Evolutionary conservation across 2,329 filamentous ascomycete species (phyloP), one percentile per base, ranked within the genome.

Genomic region (Bertia moriformis): DNA sequence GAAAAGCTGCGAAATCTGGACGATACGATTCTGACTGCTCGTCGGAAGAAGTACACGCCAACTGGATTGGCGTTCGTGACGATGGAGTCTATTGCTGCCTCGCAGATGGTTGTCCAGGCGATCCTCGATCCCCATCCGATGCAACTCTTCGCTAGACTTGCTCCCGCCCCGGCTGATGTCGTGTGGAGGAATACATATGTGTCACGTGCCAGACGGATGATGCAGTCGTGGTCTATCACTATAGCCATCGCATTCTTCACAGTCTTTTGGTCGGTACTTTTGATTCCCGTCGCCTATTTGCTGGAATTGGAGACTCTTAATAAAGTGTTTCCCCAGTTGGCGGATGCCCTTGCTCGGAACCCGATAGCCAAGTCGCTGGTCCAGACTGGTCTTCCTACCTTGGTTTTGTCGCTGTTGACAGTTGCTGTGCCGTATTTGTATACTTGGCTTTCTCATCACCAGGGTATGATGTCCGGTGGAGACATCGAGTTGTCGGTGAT

Each of bases 91-190:
- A 91, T 94, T 38, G 84, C 88, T 13, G 81, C 88, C 20, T 79
- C 75, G 48, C 91, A 98, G 62, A 94, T 96, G 87, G 85, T 88
- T 18, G 85, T 94, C 33, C 91, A 98, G 58, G 88, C 91, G 3
- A 79, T 93, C 10, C 76, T 98, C 39, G 89, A 96, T 52, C 87
- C 91, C 3, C 80, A 83, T 10, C 91, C 93, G 0, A 79, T 88
- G 42, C 81, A 83, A 43, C 69, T 98, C 4, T 65, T 94, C 40
- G 88, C 89, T 5, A 88, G 86, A 43, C 71, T 83, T 19, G 88
- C 89, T 2, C 91, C 91, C 0, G 78, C 89, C 2, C 91, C 91
- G 0, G 78, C 83, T 0, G 89, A 96, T 53, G 78, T 98, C n/a
- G 75, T 96, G 10, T 98, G 93, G 91, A 71, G 70, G 45, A 95